phyloP scores from a whole-genome alignment of 352 stramenopile species.

The Phytophthora agathidicida region DNA sequence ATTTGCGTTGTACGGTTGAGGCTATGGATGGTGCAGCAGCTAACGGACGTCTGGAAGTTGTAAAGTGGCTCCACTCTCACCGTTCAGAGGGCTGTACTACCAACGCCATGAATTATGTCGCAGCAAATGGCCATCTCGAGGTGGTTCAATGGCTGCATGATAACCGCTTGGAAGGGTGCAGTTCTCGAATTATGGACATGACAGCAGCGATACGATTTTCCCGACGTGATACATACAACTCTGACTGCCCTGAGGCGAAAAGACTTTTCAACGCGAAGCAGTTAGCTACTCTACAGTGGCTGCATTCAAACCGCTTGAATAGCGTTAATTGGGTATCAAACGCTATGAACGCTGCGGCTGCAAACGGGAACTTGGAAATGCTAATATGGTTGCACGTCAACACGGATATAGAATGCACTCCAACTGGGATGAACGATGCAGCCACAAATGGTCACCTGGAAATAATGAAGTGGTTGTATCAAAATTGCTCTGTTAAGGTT shows the following conservation, averaged over 20 bases:
- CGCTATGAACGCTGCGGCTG: slow-evolving; percentile 4
- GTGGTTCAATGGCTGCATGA: slow-evolving; percentile 16
- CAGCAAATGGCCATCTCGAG: slow-evolving; percentile 18
- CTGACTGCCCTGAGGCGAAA: background rate
- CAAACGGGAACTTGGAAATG: slow-evolving; percentile 8
- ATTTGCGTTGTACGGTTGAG: no score
- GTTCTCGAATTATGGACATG: background rate
- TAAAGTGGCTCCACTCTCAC: slow-evolving; percentile 19
- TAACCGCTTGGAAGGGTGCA: slow-evolving; percentile 2
- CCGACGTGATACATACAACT: background rate
- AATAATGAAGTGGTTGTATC: slow-evolving; percentile 2
- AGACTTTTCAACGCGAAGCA: background rate
- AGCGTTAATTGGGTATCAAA: background rate
- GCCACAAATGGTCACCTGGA: background rate
- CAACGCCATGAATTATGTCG: slow-evolving; percentile 4
- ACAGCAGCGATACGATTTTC: background rate
- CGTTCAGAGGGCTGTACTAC: slow-evolving; percentile 14
- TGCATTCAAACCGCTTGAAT: background rate
- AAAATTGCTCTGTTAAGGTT: background rate
- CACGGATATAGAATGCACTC: background rate
- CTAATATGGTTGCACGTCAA: background rate
- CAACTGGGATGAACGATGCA: background rate
- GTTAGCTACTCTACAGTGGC: background rate
- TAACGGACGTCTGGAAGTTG: slow-evolving; percentile 7
- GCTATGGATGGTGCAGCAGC: slow-evolving; percentile 19